These are phyloP conservation scores for Thermoascus crustaceus DNA, from an alignment of 2,329 filamentous ascomycete genomes.

Conservation along the genomic window DNA sequence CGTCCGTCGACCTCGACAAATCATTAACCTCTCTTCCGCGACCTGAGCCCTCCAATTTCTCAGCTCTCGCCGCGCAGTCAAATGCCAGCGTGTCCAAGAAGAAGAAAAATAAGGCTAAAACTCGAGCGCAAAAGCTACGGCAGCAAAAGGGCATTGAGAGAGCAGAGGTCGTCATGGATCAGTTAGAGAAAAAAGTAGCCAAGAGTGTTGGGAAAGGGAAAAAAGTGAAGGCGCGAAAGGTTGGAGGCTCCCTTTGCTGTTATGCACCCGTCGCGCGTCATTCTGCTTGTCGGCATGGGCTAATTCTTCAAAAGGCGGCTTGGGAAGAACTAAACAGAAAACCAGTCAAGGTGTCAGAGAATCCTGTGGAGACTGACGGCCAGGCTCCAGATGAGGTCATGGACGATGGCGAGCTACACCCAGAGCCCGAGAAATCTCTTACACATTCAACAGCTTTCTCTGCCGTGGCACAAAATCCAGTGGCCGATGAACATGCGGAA, in stretches of 20 bases:
- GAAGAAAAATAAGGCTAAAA: conserved; percentile 41
- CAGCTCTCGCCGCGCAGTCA: conserved; percentile 43
- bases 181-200: conserved; percentile 47
- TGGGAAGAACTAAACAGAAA: conserved; percentile 37
- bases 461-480: conserved; percentile 11
- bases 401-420: conserved; percentile 16
- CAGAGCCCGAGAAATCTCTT: conserved; percentile 7
- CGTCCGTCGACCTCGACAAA: conserved; percentile 46
- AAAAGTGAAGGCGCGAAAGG: conserved; percentile 40
- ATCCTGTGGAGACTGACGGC: conserved; percentile 42
- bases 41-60: conserved; percentile 31
- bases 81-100: conserved; percentile 48
- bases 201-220: conserved; percentile 45
- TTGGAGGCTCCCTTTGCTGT: conserved; percentile 12
- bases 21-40: conserved; percentile 38
- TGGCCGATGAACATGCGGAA: conserved; percentile 19
- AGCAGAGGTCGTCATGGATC: conserved; percentile 47
- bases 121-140: conserved; percentile 46
- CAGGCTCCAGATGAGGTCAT: conserved; percentile 42
- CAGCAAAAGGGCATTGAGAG: conserved; percentile 49
- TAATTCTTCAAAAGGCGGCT: conserved; percentile 19
- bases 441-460: conserved; percentile 10
- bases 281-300: conserved; percentile 1
- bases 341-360: conserved; percentile 17
- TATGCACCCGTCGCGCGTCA: background rate